Evolutionary conservation across 441 rosid species (phyloP), one percentile per base, ranked within the genome.

Genomic region (Eruca vesicaria): DNA sequence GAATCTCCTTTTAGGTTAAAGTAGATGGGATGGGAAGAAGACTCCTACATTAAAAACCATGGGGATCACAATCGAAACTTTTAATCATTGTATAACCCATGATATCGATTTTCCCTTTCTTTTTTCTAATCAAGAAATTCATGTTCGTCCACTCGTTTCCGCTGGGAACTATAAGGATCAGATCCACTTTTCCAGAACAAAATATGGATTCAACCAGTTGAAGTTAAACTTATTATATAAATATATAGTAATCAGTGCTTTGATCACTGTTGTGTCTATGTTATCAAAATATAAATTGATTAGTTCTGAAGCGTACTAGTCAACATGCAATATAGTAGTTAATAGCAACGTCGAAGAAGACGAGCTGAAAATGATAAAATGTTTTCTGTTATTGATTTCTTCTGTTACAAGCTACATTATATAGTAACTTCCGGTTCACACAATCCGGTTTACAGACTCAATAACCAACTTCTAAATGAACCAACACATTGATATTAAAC

Each of bases 1-100:
- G 79, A 64, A 70, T 64, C 75, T 57, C 32, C 23, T 43, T 76
- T 69, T 63, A 52, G 31, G 69, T 35, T 31, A 69, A 69, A 69
- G 66, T 64, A 35, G 71, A 43, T 70, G 66, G 59, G 66, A 31
- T 6, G 3, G 15, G 79, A 63, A 69, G 41, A 58, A 16, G 75
- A 76, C 75, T 64, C 70, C 62, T 21, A 69, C 79, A 63, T 69
- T 76, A 63, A 14, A 50, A 28, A n/a, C 53, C 6, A 61, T 61
- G 58, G 75, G 38, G 29, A 43, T 63, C 59, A 15, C 59, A 20
- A 38, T 64, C 59, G 7, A 8, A 50, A 18, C 23, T 50, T 18
- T 55, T 38, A 48, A 75, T 61, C 73, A 67, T 67, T 75, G 55
- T 35, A 43, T n/a, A 15, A 15, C 23, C 73, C 73, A 69, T 56